Conservation (phyloP, 192 early-diverging fungal species). For the Coemansia sp. region DNA sequence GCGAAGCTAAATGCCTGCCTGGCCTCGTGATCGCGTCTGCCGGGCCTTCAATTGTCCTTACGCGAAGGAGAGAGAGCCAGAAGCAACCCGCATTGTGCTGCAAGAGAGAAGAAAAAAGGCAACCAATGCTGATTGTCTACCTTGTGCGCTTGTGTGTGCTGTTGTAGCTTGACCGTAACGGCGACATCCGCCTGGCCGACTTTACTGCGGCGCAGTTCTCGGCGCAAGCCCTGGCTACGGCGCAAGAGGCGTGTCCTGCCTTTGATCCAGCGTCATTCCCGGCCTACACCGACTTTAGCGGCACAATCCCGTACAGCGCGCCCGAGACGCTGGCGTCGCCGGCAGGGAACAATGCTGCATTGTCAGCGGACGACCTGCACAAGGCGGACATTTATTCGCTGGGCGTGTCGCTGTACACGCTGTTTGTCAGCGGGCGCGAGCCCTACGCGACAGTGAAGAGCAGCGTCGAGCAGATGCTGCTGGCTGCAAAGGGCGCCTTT, state of each 20-base stretch:
- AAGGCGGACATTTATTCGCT: conserved; percentile 61
- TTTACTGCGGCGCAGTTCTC: conserved; percentile 53
- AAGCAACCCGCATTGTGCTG: no score
- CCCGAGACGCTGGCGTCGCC: conserved; percentile 57
- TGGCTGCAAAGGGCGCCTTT: conserved; percentile 64
- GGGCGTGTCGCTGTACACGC: conserved; percentile 62
- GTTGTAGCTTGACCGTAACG: conserved; percentile 38
- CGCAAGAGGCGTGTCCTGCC: conserved; percentile 22
- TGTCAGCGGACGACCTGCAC: conserved; percentile 27
- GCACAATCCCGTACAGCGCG: conserved; percentile 62
- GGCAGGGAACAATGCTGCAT: neutral
- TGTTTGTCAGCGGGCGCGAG: conserved; percentile 61
- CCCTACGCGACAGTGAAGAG: conserved; percentile 62
- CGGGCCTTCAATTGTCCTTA: conserved; percentile 1
- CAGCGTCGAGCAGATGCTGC: conserved; percentile 64
- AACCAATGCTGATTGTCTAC: no score
- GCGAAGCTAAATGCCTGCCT: conserved; percentile 6
- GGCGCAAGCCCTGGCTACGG: conserved; percentile 18
- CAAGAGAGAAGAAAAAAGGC: no score
- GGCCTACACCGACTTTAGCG: conserved; percentile 52
- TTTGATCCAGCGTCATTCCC: conserved; percentile 35
- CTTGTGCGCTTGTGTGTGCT: no score
- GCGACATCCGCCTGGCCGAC: conserved; percentile 55
- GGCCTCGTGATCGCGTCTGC: neutral
- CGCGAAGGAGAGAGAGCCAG: no score